Base-by-base conservation (phyloP, 192 early-diverging fungal genomes). In the Umbelopsis sp. region DNA sequence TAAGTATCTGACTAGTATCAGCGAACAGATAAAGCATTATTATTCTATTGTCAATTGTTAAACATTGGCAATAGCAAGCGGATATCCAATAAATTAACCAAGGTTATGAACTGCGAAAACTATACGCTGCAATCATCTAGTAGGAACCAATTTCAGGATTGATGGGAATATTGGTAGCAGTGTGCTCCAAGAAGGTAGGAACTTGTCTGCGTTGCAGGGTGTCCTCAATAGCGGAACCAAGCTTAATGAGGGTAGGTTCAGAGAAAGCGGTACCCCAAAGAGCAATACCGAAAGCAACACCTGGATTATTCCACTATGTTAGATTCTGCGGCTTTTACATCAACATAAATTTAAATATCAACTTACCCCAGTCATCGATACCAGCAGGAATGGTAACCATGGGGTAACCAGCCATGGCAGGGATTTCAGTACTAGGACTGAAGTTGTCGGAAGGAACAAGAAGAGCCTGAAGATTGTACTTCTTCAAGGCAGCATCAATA, bases 181-280 rank as follows among this genome's bases (percentile, higher is more conserved):
- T 47, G 16, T 44, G 43, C 1, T 67, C 66, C 24, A 45, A 45
- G 45, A 67, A 67, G 24, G 66, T 67, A 26, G 66, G 66, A 44
- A 67, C 38, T 14, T 47, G 22, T 44, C 66, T 44, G 26, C 66
- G 66, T 8, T 21, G 43, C 10, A 67, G 45, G 16, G 69, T 54
- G 31, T 70, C 50, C 5, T 70, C 69, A 53, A 70, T 53, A 26
- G 69, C 69, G 32, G 47, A 70, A 32, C 69, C 69, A 24, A 70
- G 21, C 69, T 62, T 62, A 16, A 62, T 62, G 31, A 62, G 56
- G 29, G 56, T 62, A 17, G 56, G 56, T 20, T 62, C 56, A 34
- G 56, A 62, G 56, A 62, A 62, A 26, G 56, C 56, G 4, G 56
- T 62, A n/a, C 56, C 56, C 56, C 56, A 62, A 34, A 62, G 56